Percentiles rank a stretch among this genome's conserved stretches.
phyloP scores from a whole-genome alignment of 2,329 filamentous ascomycete species.

The Fusarium marasasianum region DNA sequence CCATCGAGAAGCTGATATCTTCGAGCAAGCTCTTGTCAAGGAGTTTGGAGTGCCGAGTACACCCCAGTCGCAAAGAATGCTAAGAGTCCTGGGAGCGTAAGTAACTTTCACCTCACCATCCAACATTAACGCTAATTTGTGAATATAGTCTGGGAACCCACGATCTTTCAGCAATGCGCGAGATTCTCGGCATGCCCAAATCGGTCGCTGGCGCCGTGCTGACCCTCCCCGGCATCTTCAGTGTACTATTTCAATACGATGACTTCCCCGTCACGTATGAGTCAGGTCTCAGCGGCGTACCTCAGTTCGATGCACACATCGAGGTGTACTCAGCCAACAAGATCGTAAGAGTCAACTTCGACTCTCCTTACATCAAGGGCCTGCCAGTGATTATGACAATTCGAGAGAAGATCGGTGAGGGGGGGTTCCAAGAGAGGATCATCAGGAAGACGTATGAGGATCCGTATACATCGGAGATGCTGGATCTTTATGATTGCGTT shows the following conservation, averaged over 20 bases:
- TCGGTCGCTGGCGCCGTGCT: constrained; percentile 25
- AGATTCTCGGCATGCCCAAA: constrained; percentile 32
- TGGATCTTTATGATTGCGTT: constrained; percentile 46
- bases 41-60: background rate
- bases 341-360: constrained; percentile 62
- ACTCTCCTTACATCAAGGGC: constrained; percentile 67
- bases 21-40: background rate
- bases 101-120: fast-evolving
- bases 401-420: constrained; percentile 51
- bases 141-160: constrained; percentile 12
- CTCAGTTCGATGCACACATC: constrained; percentile 62
- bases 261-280: constrained; percentile 66
- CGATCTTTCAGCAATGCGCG: constrained; percentile 34
- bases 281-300: constrained; percentile 62
- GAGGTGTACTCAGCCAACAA: constrained; percentile 64
- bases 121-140: fast-evolving
- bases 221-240: constrained; percentile 31
- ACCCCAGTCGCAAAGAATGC: background rate
- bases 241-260: constrained; percentile 56
- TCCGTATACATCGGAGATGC: constrained; percentile 51
- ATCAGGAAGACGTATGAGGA: constrained; percentile 58
- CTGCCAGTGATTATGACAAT: constrained; percentile 60
- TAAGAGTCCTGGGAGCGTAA: constrained; percentile 3
- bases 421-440: constrained; percentile 50
- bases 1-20: background rate